phyloP scores from a whole-genome alignment of 164 flowering plant genomes.

The Magnolia kwangsiensis region DNA sequence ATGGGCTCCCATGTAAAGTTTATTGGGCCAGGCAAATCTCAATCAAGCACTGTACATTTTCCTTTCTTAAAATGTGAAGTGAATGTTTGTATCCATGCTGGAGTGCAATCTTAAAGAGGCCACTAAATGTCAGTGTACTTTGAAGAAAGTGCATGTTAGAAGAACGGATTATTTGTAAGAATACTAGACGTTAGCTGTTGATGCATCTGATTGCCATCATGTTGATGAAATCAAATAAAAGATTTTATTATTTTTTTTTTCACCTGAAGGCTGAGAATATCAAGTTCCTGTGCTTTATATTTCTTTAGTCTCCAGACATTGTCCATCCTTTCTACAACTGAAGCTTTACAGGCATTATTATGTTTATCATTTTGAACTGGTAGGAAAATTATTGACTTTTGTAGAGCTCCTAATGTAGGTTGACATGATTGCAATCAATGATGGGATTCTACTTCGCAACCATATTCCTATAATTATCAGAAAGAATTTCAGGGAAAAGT shows the following conservation, averaged over 20 bases:
- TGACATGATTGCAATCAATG: constrained; percentile 86
- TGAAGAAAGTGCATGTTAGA: neutral
- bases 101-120: neutral
- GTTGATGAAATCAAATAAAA: too few species aligned
- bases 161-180: neutral
- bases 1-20: neutral
- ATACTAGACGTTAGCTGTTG: neutral
- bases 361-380: neutral
- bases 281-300: too few species aligned
- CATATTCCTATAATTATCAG: constrained; percentile 79
- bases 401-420: constrained; percentile 39
- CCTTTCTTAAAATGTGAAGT: neutral
- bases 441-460: constrained; percentile 83
- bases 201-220: neutral
- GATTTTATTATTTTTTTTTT: too few species aligned
- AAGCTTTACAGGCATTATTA: neutral
- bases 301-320: too few species aligned
- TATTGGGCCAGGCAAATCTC: neutral
- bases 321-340: neutral
- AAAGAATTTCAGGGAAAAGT: constrained; percentile 71
- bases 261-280: too few species aligned
- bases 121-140: neutral
- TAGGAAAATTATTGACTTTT: neutral
- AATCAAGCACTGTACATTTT: neutral
- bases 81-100: neutral